Evolutionary conservation across 1,139 yeast species (phyloP).

Genomic region (Oligophagozyma castellii): DNA sequence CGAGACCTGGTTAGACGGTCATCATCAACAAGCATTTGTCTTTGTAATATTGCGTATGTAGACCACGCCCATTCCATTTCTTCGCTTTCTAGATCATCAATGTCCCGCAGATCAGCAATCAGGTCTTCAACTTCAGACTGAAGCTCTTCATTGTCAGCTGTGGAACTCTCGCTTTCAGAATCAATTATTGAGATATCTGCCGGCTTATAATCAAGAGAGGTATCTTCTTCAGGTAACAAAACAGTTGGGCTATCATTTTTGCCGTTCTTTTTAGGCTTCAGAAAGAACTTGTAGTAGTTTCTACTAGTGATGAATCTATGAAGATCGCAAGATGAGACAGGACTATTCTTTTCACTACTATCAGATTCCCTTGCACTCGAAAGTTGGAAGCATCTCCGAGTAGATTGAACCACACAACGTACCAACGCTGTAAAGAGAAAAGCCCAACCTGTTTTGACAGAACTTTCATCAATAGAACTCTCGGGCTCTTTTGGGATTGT

Average conservation of each 20-base stretch:
- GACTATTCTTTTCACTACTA: background rate
- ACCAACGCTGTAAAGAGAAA: conserved; percentile 1
- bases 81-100: conserved; percentile 18
- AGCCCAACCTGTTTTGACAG: background rate
- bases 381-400: conserved; percentile 1
- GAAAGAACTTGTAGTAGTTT: conserved; percentile 16
- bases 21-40: too few species aligned
- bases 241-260: conserved; percentile 34
- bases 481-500: conserved; percentile 5
- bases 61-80: conserved; percentile 1
- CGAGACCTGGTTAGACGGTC: conserved; percentile 24
- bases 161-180: background rate
- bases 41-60: too few species aligned
- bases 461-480: background rate
- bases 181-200: conserved; percentile 10
- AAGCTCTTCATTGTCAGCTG: conserved; percentile 1
- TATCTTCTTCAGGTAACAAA: conserved; percentile 19
- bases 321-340: conserved; percentile 6
- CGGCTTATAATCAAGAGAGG: conserved; percentile 12
- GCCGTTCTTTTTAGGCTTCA: conserved; percentile 4
- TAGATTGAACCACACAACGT: background rate
- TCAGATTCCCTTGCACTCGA: background rate
- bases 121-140: background rate
- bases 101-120: conserved; percentile 21
- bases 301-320: conserved; percentile 17